A percentile compares a stretch with the other conserved stretches of the same genome.
Evolutionary conservation across 257 asterid genomes (phyloP).

Genomic region (Echium plantagineum): DNA sequence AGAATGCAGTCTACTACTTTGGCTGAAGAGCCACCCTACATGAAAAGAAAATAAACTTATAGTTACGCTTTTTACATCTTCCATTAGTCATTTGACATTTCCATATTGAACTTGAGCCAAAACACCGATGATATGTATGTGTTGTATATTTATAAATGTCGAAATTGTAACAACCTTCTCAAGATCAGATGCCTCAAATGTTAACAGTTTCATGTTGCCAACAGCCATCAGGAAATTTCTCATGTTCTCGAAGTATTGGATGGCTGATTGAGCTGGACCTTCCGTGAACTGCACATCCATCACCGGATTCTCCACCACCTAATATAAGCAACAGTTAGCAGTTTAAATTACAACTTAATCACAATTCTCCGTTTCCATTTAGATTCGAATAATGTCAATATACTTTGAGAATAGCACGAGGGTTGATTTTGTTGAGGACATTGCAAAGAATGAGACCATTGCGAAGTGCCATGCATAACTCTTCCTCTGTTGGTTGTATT

Average conservation of each 20-base stretch:
- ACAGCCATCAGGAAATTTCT: conserved; percentile 83
- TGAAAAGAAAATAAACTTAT: conserved; percentile 13
- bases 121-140: neutral
- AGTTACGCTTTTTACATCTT: too few relatives aligned
- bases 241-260: conserved; percentile 89
- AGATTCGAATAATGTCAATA: too few relatives aligned
- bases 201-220: conserved; percentile 71
- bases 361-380: too few relatives aligned
- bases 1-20: conserved; percentile 91
- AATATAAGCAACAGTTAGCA: neutral
- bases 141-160: too few relatives aligned
- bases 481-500: conserved; percentile 60
- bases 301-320: conserved; percentile 89
- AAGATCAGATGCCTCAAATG: conserved; percentile 84
- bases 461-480: conserved; percentile 68
- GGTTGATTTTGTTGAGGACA: conserved; percentile 90
- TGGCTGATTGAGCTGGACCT: conserved; percentile 90
- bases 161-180: conserved; percentile 56
- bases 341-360: too few relatives aligned
- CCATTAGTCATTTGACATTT: neutral
- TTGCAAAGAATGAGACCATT: conserved; percentile 94
- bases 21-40: conserved; percentile 83
- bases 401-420: conserved; percentile 88
- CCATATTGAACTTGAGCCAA: neutral
- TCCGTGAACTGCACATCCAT: conserved; percentile 68